A percentile compares a stretch with the other conserved stretches of the same genome.
phyloP scores from a whole-genome alignment of 148 eudicot species.

The Persicaria maculosa region DNA sequence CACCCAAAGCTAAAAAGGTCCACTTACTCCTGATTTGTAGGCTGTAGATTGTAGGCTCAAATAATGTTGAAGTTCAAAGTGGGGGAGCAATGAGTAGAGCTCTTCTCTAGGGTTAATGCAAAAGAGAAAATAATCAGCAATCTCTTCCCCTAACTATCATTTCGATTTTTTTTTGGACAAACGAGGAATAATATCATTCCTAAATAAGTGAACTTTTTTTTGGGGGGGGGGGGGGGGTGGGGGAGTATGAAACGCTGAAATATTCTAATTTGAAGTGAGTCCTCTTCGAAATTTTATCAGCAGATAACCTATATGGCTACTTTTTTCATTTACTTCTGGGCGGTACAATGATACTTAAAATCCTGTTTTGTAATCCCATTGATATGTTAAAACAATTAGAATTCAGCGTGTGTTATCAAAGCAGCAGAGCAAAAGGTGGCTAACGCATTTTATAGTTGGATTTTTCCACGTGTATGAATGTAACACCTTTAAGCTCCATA shows the following conservation, averaged over 20 bases:
- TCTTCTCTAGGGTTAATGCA: not conserved
- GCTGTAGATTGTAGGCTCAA: too few species aligned
- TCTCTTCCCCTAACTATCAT: not conserved
- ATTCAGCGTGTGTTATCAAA: constrained; percentile 1
- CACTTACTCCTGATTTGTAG: not conserved
- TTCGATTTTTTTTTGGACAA: not conserved
- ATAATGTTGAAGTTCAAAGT: not conserved
- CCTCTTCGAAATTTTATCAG: not conserved
- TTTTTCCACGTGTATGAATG: not conserved
- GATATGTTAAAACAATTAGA: not conserved
- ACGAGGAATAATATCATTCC: not conserved
- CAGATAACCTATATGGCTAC: not conserved
- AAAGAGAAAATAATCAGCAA: not conserved
- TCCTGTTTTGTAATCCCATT: not conserved
- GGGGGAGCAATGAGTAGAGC: not conserved
- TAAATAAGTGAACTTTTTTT: not conserved
- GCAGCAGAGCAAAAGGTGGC: not conserved
- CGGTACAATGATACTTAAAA: not conserved
- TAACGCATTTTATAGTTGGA: not conserved
- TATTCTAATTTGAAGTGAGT: not conserved
- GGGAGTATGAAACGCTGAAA: not conserved
- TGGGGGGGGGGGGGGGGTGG: too few species aligned
- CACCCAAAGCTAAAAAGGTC: not conserved
- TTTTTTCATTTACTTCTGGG: not conserved
- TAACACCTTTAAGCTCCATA: not conserved